Evolutionary conservation across 2,329 filamentous ascomycete species (phyloP), one percentile per base, ranked within the genome.

Genomic region (Cryoendolithus antarcticus): DNA sequence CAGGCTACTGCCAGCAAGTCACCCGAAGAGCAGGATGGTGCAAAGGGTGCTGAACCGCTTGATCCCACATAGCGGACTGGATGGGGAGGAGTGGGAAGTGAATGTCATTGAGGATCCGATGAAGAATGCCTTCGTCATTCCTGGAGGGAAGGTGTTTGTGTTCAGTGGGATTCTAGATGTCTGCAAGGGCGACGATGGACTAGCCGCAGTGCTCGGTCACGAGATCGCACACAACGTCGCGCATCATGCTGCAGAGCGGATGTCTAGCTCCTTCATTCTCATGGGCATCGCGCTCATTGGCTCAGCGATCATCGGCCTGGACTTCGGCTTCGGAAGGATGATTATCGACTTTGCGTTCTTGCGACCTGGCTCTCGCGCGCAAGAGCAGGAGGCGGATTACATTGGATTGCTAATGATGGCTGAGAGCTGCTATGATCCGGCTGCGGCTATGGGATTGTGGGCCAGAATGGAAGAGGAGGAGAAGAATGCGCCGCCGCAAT

Each of bases 351-450:
- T 82, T 10, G 69, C 79, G n/a, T 75, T 85, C 54, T 68, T 67
- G 36, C 65, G 73, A 43, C 83, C 82, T 1, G 82, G 82, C 57
- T 75, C 74, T 34, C 67, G 83, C 35, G 72, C 70, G 53, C 82
- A 86, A 62, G 83, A 80, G 60, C 62, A 69, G 35, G 82, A 89
- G 62, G 83, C 83, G 0, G 83, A 89, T 53, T 84, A 82, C 51
- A 85, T 88, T 35, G 83, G 83, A 0, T 60, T 88, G 28, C 75
- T 88, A 71, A 82, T 88, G 71, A 88, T 88, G 80, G 75, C 82
- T 0, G 75, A 84, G 61, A 80, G 78, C 21, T 88, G 83, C 62
- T 88, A 82, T 55, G 70, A 85, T 44, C 83, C 83, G 1, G 61
- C 69, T 9, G 74, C 75, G 44, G 82, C 82, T 0, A 64, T 80